A percentile compares a stretch with the other conserved stretches of the same genome.
Evolutionary conservation across 805 yeast species (phyloP).

Genomic region (Dipodascus geniculatus): DNA sequence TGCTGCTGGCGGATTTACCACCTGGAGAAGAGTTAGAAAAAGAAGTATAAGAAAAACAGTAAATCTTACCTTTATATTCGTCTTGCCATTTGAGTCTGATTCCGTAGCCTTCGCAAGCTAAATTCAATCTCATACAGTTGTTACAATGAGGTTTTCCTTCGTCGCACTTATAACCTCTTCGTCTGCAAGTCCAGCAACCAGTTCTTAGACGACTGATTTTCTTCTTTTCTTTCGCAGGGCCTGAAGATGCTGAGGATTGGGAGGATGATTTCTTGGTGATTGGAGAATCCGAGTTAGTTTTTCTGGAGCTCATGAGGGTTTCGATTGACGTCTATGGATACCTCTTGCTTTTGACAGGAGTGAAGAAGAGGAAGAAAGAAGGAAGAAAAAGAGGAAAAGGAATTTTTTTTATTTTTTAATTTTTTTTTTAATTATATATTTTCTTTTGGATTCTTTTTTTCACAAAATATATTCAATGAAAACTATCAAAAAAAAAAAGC

Average conservation of each 20-base stretch:
- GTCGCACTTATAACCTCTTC: constrained; percentile 18
- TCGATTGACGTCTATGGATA: no score
- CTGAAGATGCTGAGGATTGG: neutral
- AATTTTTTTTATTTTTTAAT: no score
- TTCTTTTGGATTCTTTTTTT: no score
- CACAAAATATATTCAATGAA: no score
- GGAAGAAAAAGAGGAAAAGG: neutral
- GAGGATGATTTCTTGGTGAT: neutral
- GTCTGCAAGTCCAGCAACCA: constrained; percentile 18
- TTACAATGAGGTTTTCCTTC: constrained; percentile 17
- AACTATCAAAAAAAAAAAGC: no score
- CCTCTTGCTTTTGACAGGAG: no score
- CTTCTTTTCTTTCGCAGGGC: constrained; percentile 6
- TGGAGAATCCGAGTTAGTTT: neutral
- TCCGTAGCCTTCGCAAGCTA: constrained; percentile 18
- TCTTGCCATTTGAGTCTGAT: constrained; percentile 19
- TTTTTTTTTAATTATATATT: no score
- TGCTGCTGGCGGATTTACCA: neutral
- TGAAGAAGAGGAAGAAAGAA: neutral
- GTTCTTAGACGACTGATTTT: constrained; percentile 15
- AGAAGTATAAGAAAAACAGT: neutral
- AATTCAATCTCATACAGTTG: constrained; percentile 12
- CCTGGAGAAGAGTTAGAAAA: neutral
- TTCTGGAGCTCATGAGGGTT: neutral
- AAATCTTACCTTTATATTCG: constrained; percentile 2